A percentile compares a stretch with the other conserved stretches of the same genome.
Conservation (phyloP, 306 rosid genomes). For the Macrotyloma uniflorum region DNA sequence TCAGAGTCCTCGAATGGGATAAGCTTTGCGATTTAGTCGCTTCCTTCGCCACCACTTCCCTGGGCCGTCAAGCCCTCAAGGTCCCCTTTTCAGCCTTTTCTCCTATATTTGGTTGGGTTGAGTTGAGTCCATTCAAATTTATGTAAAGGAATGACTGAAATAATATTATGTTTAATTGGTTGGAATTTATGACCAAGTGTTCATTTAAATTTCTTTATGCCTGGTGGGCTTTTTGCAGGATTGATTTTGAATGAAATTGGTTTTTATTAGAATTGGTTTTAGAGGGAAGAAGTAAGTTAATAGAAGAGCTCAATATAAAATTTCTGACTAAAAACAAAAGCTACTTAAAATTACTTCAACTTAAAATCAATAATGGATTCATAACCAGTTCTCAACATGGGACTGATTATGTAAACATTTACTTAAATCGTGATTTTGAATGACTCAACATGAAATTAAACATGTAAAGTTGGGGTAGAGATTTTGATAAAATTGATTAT, state of each 20-base stretch:
- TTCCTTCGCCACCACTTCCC: constrained; percentile 79
- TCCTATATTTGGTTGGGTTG: not conserved
- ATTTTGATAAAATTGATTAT: not conserved
- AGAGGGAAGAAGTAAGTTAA: not conserved
- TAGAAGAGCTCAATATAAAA: not conserved
- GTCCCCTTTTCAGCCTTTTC: constrained; percentile 36
- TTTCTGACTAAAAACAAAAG: not conserved
- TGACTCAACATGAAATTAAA: not conserved
- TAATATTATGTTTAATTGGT: not conserved
- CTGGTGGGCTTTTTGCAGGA: not conserved
- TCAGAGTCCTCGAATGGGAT: constrained; percentile 90
- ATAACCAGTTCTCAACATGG: not conserved
- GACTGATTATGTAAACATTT: not conserved
- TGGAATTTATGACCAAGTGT: not conserved
- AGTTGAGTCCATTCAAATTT: not conserved
- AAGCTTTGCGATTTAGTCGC: constrained; percentile 85
- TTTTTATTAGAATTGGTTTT: not conserved
- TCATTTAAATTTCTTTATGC: not conserved
- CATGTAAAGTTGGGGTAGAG: not conserved
- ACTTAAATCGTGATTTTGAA: not conserved
- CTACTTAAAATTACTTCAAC: not conserved
- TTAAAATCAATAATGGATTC: not conserved
- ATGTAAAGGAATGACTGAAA: not conserved
- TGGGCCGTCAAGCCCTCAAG: constrained; percentile 79
- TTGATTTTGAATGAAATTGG: not conserved